Conservation (phyloP, 2,329 filamentous ascomycete species). For the Rhinocladiella mackenziei region DNA sequence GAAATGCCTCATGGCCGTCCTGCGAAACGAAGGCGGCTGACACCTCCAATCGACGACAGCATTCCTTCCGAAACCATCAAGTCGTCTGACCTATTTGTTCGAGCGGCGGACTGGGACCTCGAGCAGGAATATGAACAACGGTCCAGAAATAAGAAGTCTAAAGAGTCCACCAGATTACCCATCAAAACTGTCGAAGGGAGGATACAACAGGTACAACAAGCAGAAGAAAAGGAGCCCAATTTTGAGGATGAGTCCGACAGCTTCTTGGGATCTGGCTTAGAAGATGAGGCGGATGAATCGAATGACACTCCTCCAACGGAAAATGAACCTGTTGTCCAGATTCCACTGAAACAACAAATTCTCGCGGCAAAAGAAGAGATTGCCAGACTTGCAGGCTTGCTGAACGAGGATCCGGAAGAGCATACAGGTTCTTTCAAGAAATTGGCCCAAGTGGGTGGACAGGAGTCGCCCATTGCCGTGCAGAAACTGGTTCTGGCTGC, state of each 20-base stretch:
- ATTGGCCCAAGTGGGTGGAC: conserved; percentile 66
- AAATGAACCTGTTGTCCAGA: conserved; percentile 55
- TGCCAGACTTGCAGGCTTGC: conserved; percentile 70
- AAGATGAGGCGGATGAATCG: conserved; percentile 52
- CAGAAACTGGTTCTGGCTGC: conserved; percentile 83
- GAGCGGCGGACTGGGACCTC: conserved; percentile 78
- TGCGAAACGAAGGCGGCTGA: conserved; percentile 50
- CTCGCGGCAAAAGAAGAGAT: conserved; percentile 86
- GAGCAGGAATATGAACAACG: conserved; percentile 86
- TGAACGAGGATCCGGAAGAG: conserved; percentile 93
- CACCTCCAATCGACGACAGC: conserved; percentile 42
- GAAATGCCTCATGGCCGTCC: conserved; percentile 44
- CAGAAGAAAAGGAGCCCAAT: conserved; percentile 31
- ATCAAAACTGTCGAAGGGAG: conserved; percentile 80
- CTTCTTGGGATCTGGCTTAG: conserved; percentile 59
- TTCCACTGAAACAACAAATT: conserved; percentile 76
- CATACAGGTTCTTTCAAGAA: conserved; percentile 74
- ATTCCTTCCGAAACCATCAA: conserved; percentile 32
- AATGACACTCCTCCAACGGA: conserved; percentile 37
- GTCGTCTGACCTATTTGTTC: conserved; percentile 61
- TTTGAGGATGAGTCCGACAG: conserved; percentile 56
- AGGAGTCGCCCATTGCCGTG: conserved; percentile 61
- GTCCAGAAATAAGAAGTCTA: conserved; percentile 72
- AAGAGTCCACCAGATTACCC: conserved; percentile 71
- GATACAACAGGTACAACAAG: conserved; percentile 59